These are phyloP conservation scores for Sporodiniella umbellata DNA, from an alignment of 371 early-diverging fungal genomes.

Conservation along the genomic window DNA sequence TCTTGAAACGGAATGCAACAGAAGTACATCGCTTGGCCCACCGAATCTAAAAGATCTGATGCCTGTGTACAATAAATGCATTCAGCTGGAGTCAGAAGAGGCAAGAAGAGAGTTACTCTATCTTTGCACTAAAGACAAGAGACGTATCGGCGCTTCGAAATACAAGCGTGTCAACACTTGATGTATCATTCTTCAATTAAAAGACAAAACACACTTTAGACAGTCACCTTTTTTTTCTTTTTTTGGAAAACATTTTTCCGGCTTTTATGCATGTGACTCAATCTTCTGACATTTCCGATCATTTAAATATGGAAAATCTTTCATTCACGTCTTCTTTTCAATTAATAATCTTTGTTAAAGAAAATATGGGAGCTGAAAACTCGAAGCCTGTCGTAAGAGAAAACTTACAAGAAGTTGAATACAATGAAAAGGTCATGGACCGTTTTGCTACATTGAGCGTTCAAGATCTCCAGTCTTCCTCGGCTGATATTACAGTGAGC, in stretches of 20 bases:
- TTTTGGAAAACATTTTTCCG: too few relatives aligned
- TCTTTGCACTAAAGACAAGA: conserved; percentile 29
- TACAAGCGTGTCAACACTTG: conserved; percentile 14
- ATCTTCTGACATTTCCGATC: neutral
- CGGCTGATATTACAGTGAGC: neutral
- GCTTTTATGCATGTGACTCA: neutral
- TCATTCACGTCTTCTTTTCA: neutral
- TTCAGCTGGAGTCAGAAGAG: conserved; percentile 52
- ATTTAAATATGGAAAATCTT: neutral
- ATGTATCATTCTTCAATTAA: neutral
- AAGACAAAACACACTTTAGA: too few relatives aligned
- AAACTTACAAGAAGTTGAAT: neutral
- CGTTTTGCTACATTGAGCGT: neutral
- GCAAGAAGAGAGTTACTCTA: conserved; percentile 32
- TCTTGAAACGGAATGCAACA: conserved; percentile 25
- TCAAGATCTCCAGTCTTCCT: neutral
- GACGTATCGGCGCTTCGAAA: conserved; percentile 6
- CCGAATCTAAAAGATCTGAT: conserved; percentile 43
- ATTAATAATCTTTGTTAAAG: neutral
- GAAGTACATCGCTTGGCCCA: conserved; percentile 15
- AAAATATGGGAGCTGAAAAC: neutral
- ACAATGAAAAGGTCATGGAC: neutral
- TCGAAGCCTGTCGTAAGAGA: neutral
- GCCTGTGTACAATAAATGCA: conserved; percentile 51
- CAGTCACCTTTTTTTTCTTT: too few relatives aligned